These are phyloP conservation scores for Blepharisma undulans DNA, from an alignment of 169 alveolate genomes.

Conservation along the genomic window DNA sequence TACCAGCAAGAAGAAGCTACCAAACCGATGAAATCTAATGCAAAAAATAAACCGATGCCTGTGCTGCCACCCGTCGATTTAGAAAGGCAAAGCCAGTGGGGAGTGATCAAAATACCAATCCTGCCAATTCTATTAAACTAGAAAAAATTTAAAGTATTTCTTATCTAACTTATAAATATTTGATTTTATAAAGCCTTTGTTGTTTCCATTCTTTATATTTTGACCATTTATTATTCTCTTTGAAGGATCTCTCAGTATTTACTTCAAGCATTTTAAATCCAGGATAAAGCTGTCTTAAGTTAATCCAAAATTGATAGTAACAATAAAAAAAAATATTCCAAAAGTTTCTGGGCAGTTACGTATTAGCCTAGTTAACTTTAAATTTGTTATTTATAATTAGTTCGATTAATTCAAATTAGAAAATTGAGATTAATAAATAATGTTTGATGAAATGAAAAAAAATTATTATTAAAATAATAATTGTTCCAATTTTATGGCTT, in stretches of 20 bases:
- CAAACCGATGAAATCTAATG: neutral
- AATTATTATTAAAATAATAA: too few relatives aligned
- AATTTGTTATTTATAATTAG: too few relatives aligned
- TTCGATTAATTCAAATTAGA: neutral
- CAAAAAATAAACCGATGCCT: neutral
- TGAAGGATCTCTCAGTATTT: neutral
- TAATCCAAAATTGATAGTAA: neutral
- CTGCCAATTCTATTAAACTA: neutral
- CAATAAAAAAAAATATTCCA: neutral
- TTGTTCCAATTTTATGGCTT: neutral
- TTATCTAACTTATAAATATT: neutral
- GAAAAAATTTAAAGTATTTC: neutral
- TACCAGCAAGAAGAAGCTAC: neutral
- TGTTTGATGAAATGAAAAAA: too few relatives aligned
- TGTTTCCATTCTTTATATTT: too few relatives aligned
- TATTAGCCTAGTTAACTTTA: neutral
- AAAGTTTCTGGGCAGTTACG: neutral
- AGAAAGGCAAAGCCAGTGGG: neutral
- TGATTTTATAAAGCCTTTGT: too few relatives aligned
- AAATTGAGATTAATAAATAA: neutral
- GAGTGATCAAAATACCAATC: neutral
- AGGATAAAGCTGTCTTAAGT: neutral
- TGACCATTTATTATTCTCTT: neutral
- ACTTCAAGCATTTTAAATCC: neutral
- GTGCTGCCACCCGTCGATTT: neutral